Conservation (phyloP, 192 early-diverging fungal genomes). For the Entomortierella lignicola region DNA sequence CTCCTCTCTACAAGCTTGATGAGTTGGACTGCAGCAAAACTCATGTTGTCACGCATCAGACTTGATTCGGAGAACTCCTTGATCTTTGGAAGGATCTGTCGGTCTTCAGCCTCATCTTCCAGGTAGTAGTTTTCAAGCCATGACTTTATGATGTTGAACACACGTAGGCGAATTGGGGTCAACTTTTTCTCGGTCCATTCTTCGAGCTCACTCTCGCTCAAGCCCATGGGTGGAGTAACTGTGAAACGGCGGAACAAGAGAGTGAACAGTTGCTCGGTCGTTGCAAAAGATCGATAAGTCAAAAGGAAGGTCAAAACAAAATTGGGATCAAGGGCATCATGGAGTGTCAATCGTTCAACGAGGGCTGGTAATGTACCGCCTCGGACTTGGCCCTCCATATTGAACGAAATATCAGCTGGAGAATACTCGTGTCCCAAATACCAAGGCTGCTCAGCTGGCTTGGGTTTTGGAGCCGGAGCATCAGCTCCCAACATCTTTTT, state of each 20-base stretch:
- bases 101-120: slow-evolving; percentile 81
- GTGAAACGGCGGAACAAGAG: slow-evolving; percentile 82
- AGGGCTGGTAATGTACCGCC: slow-evolving; percentile 90
- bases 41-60: slow-evolving; percentile 77
- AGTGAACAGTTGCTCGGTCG: slow-evolving; percentile 80
- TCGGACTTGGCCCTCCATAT: slow-evolving; percentile 89
- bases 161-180: slow-evolving; percentile 91
- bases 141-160: slow-evolving; percentile 94
- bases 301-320: slow-evolving; percentile 91
- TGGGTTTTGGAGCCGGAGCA: slow-evolving; percentile 37
- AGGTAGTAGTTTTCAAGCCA: slow-evolving; percentile 95
- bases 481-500: slow-evolving; percentile 73
- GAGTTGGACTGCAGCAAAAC: slow-evolving; percentile 76
- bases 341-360: slow-evolving; percentile 89
- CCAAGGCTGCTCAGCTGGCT: slow-evolving; percentile 69
- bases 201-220: slow-evolving; percentile 73
- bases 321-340: slow-evolving; percentile 84
- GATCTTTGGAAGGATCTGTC: slow-evolving; percentile 73
- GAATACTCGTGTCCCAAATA: slow-evolving; percentile 84
- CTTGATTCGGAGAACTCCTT: slow-evolving; percentile 77
- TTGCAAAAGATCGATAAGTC: slow-evolving; percentile 94
- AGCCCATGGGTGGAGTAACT: slow-evolving; percentile 74
- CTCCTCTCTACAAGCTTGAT: slow-evolving; percentile 85
- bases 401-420: slow-evolving; percentile 80
- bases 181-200: slow-evolving; percentile 89